phyloP scores from a whole-genome alignment of 1,284 basidiomycete species.

The Porodaedalea pini region DNA sequence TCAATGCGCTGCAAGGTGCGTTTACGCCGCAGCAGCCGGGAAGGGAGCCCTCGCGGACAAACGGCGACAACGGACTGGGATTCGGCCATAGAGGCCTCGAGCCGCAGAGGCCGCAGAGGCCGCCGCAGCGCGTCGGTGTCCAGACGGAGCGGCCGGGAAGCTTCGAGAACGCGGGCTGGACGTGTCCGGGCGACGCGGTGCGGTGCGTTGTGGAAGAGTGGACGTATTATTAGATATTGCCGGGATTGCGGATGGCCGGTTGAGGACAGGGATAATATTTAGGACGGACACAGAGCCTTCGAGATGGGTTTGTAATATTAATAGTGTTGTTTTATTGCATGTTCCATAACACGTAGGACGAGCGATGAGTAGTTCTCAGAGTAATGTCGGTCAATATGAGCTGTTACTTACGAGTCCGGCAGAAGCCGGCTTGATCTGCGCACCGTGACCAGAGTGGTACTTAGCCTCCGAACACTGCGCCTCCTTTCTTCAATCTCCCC shows the following conservation, averaged over 20 bases:
- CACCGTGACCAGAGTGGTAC: not conserved
- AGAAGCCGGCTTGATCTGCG: not conserved
- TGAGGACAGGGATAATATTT: not conserved
- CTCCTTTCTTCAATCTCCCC: not conserved
- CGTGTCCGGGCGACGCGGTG: slow-evolving; percentile 54
- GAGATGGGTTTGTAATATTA: not conserved
- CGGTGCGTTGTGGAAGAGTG: slow-evolving; percentile 74
- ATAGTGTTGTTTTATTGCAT: not conserved
- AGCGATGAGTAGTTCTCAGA: not conserved
- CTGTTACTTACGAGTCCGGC: not conserved
- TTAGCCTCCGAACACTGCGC: not conserved
- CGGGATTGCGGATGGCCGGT: not conserved
- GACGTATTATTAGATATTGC: slow-evolving; percentile 47
- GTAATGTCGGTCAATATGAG: not conserved
- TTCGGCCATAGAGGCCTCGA: not conserved
- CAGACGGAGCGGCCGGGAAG: slow-evolving; percentile 7
- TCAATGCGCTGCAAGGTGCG: not conserved
- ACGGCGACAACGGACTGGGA: too few relatives aligned
- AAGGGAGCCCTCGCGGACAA: not conserved
- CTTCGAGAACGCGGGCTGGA: slow-evolving; percentile 36
- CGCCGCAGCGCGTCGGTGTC: slow-evolving; percentile 6
- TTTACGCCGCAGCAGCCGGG: not conserved
- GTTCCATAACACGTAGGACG: not conserved
- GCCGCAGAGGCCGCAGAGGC: not conserved
- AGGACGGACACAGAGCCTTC: slow-evolving; percentile 7